Evolutionary conservation across 352 stramenopile genomes (phyloP), one percentile per base, ranked within the genome.

Genomic region (Phytopythium litorale): DNA sequence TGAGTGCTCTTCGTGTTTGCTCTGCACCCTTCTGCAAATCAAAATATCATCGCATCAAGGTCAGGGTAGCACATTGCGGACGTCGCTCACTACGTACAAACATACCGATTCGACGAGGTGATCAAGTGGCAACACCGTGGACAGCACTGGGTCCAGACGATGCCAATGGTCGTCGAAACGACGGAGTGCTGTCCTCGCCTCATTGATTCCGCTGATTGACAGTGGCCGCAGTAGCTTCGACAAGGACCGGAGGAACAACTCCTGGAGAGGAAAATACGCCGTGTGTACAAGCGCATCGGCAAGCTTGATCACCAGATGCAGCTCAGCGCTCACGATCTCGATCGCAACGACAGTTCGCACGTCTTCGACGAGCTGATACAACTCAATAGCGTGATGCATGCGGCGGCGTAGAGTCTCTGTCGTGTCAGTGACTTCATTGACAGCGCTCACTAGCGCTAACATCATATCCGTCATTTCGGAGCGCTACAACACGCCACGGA

Each of bases 241-340:
- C 4, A 86, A 53, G 1, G 65, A 66, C 77, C 87, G 84, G 56
- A 84, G 84, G 55, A 68, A 89, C 13, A 85, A 61, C 43, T 85
- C 76, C 65, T 89, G 80, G 6, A 89, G 58, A n/a, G 80, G 80
- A 21, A 89, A 81, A 49, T 89, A 88, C 7, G 75, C 62, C 9
- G 76, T 87, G 30, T 77, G 67, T 5, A 86, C 58, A 50, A 87
- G 46, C 18, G 76, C 72, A 33, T 81, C 63, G 25, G 78, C 68
- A 43, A 89, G 21, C 19, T 71, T 71, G n/a, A 75, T 37, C 38
- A 78, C 56, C 56, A 81, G 15, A 28, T 59, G 38, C 19, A 56
- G 53, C n/a, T 79, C 51, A 12, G 65, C 52, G 21, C 46, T 61
- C 19, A 84, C 66, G 43, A 86, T 59, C 19, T 62, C 48, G 15